Evolutionary conservation across 129 eudicot species (phyloP), one percentile per base, ranked within the genome.

Genomic region (Ambrosia artemisiifolia): DNA sequence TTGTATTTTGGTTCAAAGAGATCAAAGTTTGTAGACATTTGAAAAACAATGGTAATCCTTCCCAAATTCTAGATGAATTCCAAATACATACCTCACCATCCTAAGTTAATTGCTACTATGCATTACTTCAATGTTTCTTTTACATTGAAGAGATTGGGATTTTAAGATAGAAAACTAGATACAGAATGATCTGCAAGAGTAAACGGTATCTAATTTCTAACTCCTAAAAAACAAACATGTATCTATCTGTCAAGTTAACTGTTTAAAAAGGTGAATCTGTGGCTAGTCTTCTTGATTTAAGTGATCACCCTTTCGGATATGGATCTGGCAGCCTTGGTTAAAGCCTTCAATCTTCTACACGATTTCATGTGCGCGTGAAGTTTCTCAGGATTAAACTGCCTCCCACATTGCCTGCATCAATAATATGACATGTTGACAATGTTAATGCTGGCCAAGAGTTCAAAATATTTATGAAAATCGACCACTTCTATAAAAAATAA

Each of bases 381-480:
- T 71, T 81, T 87, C 78, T 90, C 91, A 35, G 96, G 94, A 63
- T 85, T 81, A 70, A 90, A 90, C 11, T 78, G 79, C 85, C 75
- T 85, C 75, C 91, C 94, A 69, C 96, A 90, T 72, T 87, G 95
- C 79, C 96, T 90, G 86, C 75, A 65, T 64, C 49, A 50, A 62
- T 8, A 59, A 66, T 61, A 69, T 53, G 35, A 77, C 33, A 40
- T 16, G 50, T 75, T 28, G 24, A n/a, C 19, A 71, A 19, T 40
- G 20, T 70, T 34, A 36, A 32, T 13, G 34, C 2, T 11, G 1
- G 44, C 18, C 6, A 64, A 18, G 30, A 46, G 24, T 69, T 34
- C 34, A 69, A 50, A 1, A n/a, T n/a, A 33, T 33, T 10, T n/a
- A 5, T 67, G 14, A 4, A 67, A 67, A 20, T 2, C 12, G 0